phyloP scores from a whole-genome alignment of 169 alveolate genomes.

The Eimeria tenella region DNA sequence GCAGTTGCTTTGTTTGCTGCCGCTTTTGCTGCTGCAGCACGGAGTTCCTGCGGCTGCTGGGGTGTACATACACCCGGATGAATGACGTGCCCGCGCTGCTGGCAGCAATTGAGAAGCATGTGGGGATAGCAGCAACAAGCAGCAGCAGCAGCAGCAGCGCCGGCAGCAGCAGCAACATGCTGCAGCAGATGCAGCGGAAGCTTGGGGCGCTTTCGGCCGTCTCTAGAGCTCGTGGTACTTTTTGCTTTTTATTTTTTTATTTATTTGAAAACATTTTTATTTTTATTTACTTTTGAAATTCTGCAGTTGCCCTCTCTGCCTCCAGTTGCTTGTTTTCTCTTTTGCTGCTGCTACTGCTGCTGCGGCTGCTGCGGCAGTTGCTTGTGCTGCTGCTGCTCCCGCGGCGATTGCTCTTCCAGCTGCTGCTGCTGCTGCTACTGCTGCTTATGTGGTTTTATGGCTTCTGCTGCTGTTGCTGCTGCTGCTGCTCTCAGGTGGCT shows the following conservation, averaged over 20 bases:
- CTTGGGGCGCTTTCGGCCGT: background rate
- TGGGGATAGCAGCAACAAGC: background rate
- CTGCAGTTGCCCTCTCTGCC: background rate
- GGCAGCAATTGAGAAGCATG: background rate
- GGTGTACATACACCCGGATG: slow-evolving; percentile 25
- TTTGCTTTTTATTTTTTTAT: too few species aligned
- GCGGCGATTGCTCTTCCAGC: too few species aligned
- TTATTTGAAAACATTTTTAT: too few species aligned
- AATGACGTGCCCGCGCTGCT: slow-evolving; percentile 34
- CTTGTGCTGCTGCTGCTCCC: too few species aligned
- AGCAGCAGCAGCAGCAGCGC: slow-evolving; percentile 23
- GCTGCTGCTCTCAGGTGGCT: background rate
- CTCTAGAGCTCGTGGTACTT: background rate
- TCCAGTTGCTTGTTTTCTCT: background rate
- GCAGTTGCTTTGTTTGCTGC: background rate
- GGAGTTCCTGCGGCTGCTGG: slow-evolving; percentile 34
- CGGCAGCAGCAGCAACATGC: background rate
- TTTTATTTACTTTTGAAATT: background rate
- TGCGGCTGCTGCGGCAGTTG: too few species aligned
- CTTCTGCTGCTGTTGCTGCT: too few species aligned
- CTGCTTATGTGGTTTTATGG: too few species aligned
- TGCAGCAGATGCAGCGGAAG: background rate
- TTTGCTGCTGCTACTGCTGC: background rate
- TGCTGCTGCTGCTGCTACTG: too few species aligned
- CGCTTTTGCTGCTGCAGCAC: background rate